Evolutionary conservation across 148 eudicot species (phyloP).

Genomic region (Chenopodium album): DNA sequence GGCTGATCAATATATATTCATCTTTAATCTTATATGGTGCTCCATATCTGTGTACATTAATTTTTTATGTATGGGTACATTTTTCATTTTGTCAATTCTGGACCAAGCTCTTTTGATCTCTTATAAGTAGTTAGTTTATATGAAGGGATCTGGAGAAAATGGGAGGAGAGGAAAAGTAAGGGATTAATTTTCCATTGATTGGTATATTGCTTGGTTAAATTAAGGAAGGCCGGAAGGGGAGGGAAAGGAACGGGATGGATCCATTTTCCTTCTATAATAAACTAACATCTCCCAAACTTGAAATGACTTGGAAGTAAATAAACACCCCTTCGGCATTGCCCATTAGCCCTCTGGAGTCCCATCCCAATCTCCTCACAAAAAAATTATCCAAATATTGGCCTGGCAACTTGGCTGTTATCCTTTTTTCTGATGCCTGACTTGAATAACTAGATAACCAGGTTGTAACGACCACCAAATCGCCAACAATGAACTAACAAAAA

Average conservation of each 20-base stretch:
- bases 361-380: no score
- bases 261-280: not conserved
- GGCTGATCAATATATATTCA: not conserved
- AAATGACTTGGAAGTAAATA: not conserved
- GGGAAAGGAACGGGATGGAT: not conserved
- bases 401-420: not conserved
- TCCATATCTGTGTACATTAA: not conserved
- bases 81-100: not conserved
- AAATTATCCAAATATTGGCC: no score
- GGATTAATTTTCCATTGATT: not conserved
- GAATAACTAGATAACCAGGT: not conserved
- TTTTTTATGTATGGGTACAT: not conserved
- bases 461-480: no score
- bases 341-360: not conserved
- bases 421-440: not conserved
- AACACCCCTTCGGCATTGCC: not conserved
- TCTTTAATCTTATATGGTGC: not conserved
- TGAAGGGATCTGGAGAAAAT: not conserved
- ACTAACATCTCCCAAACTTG: not conserved
- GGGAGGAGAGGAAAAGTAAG: not conserved
- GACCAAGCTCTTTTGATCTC: not conserved
- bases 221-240: not conserved
- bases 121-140: not conserved
- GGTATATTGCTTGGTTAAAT: constrained; percentile 1
- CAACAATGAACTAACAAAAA: no score